These are phyloP conservation scores for Penium margaritaceum DNA, from an alignment of 139 green algal species.

Conservation along the genomic window DNA sequence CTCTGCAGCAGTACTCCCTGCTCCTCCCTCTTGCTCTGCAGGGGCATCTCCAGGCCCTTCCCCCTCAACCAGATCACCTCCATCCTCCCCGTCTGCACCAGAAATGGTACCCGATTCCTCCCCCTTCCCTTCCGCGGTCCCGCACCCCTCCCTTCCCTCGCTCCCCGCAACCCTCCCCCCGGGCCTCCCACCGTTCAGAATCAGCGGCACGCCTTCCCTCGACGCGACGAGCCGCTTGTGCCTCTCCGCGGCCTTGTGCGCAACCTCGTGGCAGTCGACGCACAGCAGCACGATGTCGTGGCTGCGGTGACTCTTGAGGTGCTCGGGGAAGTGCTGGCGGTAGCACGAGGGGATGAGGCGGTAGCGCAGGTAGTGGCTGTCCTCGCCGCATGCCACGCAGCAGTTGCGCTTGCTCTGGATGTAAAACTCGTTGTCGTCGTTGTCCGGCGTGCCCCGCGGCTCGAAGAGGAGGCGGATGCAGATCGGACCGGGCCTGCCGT, in stretches of 20 bases:
- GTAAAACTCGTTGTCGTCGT: constrained; percentile 40
- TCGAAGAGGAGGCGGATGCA: constrained; percentile 37
- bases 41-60: neutral
- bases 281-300: constrained; percentile 49
- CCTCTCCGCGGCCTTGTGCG: constrained; percentile 30
- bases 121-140: neutral
- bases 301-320: constrained; percentile 39
- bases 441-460: constrained; percentile 27
- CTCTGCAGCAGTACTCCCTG: neutral
- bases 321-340: constrained; percentile 38
- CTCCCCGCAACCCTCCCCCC: neutral
- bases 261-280: constrained; percentile 46
- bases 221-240: constrained; percentile 26
- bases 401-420: constrained; percentile 39
- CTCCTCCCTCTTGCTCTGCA: neutral
- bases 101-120: neutral
- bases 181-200: neutral
- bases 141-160: neutral
- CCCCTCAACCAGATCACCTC: neutral
- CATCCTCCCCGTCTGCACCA: neutral
- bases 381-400: constrained; percentile 39
- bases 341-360: constrained; percentile 44
- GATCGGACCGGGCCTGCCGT: neutral
- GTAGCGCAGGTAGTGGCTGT: constrained; percentile 42
- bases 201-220: constrained; percentile 30